These are phyloP conservation scores for Penicillium sp. DNA, from an alignment of 2,329 filamentous ascomycete species.

Conservation along the genomic window DNA sequence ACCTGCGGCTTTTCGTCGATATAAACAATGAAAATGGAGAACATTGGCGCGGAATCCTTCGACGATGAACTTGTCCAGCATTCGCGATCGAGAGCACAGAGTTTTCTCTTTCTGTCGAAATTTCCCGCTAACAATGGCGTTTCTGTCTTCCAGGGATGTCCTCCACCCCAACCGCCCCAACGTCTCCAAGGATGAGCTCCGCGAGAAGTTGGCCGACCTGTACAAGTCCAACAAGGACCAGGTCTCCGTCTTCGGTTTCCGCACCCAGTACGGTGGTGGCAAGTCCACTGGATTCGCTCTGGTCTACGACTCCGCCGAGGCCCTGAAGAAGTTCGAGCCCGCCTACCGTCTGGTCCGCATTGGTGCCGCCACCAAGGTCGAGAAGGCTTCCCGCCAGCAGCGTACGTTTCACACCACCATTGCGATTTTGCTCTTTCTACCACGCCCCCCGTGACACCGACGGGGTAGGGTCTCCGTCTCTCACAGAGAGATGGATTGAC, in stretches of 20 bases:
- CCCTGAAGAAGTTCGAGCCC: slow-evolving; percentile 99
- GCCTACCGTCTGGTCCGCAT: slow-evolving; percentile 94
- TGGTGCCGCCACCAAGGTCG: slow-evolving; percentile 86
- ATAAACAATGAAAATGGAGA: background rate
- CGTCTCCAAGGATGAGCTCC: slow-evolving; percentile 98
- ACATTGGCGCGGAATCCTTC: slow-evolving; percentile 7
- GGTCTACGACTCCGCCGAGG: slow-evolving; percentile 96
- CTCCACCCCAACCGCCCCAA: slow-evolving; percentile 98
- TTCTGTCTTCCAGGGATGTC: slow-evolving; percentile 67
- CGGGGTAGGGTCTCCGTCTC: slow-evolving; percentile 1
- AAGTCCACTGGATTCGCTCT: slow-evolving; percentile 99
- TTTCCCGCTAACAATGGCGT: slow-evolving; percentile 18
- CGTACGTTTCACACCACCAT: slow-evolving; percentile 60
- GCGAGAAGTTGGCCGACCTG: slow-evolving; percentile 83
- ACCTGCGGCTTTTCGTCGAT: background rate
- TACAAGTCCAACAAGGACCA: slow-evolving; percentile 99
- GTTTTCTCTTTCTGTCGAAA: slow-evolving; percentile 1
- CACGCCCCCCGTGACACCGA: slow-evolving; percentile 3
- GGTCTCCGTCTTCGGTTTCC: slow-evolving; percentile 96
- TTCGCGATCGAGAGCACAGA: background rate
- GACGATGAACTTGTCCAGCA: slow-evolving; percentile 4
- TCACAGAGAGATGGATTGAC: background rate
- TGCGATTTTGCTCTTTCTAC: background rate
- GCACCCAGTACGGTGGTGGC: slow-evolving; percentile 98
- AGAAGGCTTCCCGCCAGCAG: slow-evolving; percentile 97